A percentile compares a stretch with the other conserved stretches of the same genome.
Evolutionary conservation across 2,329 filamentous ascomycete species (phyloP).

Genomic region (Epichloe sp.): DNA sequence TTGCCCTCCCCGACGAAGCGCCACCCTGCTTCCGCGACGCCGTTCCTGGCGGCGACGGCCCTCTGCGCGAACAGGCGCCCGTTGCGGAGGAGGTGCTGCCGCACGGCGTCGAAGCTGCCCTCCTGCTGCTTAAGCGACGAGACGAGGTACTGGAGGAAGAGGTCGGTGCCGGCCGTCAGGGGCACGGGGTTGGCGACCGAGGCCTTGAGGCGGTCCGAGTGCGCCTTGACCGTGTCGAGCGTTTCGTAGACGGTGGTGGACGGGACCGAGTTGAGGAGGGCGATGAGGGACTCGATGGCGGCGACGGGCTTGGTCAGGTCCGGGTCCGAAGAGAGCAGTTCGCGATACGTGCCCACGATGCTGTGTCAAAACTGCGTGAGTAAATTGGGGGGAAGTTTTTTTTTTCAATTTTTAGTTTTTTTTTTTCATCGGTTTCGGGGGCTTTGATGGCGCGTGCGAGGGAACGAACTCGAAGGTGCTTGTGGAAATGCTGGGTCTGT

Average conservation of each 20-base stretch:
- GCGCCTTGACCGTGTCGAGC: conserved; percentile 66
- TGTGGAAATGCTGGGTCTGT: conserved; percentile 7
- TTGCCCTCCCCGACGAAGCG: conserved; percentile 66
- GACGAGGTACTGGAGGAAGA: conserved; percentile 90
- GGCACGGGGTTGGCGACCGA: conserved; percentile 81
- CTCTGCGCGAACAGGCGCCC: conserved; percentile 74
- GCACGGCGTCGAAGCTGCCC: conserved; percentile 59
- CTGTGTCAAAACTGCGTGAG: conserved; percentile 16
- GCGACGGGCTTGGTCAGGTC: conserved; percentile 93
- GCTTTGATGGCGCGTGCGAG: not conserved
- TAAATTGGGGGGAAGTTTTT: not conserved
- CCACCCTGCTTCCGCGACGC: conserved; percentile 68
- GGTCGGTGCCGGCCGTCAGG: conserved; percentile 82
- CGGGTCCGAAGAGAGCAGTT: conserved; percentile 49
- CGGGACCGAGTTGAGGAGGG: conserved; percentile 65
- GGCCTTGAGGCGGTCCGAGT: conserved; percentile 64
- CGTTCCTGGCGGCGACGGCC: conserved; percentile 72
- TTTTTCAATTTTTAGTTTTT: not conserved
- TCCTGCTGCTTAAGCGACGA: conserved; percentile 50
- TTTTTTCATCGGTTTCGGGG: not conserved
- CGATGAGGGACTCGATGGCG: conserved; percentile 82
- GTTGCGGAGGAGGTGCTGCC: conserved; percentile 74
- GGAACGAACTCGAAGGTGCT: conserved; percentile 10
- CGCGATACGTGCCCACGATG: conserved; percentile 42
- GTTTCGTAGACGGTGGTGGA: conserved; percentile 89